Base-by-base conservation (phyloP, 2,329 filamentous ascomycete species). In the Corinectria fuckeliana region DNA sequence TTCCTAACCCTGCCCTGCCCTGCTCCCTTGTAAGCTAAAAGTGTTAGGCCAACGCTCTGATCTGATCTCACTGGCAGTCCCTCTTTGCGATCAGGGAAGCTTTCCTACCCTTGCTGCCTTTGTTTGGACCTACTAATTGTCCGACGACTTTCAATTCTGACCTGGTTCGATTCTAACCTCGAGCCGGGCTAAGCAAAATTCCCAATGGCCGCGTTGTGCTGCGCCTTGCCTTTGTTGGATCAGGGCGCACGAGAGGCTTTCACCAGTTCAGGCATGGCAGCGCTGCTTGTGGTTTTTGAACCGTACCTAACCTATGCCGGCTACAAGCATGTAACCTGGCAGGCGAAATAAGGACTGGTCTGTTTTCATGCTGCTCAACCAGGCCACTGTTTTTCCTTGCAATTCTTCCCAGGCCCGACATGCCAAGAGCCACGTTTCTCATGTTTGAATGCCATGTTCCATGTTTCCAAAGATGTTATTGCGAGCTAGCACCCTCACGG, bases 161-260 rank as follows among this genome's bases (percentile, higher is more conserved):
- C 60, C 48, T 42, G 55, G 55, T 45, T 57, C 42, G 32, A 48
- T 11, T 5, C 42, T n/a, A 14, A n/a, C n/a, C n/a, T n/a, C 45
- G 23, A 41, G 20, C 55, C 28, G 32, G 50, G 56, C n/a, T 9
- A 39, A 58, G 26, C n/a, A n/a, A n/a, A 62, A 47, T 58, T 58
- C 52, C 28, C 47, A 66, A 63, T 67, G 56, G 39, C 34, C 28
- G 54, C 44, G 41, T 21, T 45, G 36, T 7, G 50, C 36, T 28
- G 11, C n/a, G n/a, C 4, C 21, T 26, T 25, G 7, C 8, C 10
- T 9, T 9, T 20, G 38, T 14, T 16, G 34, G 13, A 16, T 21
- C 4, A 8, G 25, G 28, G 23, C n/a, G 21, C 21, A 26, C 41
- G 5, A 7, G 28, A 52, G 39, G 26, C 23, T 42, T 28, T 28